Percentiles rank a stretch among this genome's conserved stretches.
These are phyloP conservation scores for Leccinum pseudoinsigne DNA, from an alignment of 1,284 basidiomycete species.

Conservation along the genomic window DNA sequence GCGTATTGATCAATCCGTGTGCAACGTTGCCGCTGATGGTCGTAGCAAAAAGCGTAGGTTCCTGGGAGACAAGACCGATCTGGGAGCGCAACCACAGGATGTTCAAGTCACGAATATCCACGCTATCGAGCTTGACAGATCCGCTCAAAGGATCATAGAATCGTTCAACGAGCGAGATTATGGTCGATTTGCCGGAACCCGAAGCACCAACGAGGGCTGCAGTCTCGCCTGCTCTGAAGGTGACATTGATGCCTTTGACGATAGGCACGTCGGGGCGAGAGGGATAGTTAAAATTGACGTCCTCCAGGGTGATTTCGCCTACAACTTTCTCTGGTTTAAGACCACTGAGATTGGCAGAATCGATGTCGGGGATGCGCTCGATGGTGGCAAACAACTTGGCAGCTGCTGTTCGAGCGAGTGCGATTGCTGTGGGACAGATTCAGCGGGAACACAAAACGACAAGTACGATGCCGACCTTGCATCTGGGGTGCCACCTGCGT, in stretches of 20 bases:
- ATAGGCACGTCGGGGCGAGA: conserved; percentile 85
- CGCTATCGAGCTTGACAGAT: conserved; percentile 76
- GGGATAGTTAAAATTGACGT: conserved; percentile 90
- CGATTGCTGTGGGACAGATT: conserved; percentile 54
- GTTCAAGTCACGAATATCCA: conserved; percentile 78
- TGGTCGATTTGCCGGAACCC: conserved; percentile 86
- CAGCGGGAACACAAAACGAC: background rate
- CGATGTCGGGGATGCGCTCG: conserved; percentile 84
- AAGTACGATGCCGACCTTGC: conserved; percentile 52
- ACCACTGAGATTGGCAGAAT: conserved; percentile 74
- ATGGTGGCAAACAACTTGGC: conserved; percentile 93
- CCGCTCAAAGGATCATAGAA: conserved; percentile 89
- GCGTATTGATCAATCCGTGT: conserved; percentile 86
- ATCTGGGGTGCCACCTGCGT: conserved; percentile 79
- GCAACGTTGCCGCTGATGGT: conserved; percentile 81
- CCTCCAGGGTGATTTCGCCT: conserved; percentile 77
- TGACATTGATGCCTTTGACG: conserved; percentile 70
- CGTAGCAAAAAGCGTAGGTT: conserved; percentile 86
- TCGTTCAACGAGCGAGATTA: conserved; percentile 79
- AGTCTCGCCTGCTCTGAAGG: conserved; percentile 77
- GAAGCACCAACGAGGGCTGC: conserved; percentile 90
- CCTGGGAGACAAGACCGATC: conserved; percentile 90
- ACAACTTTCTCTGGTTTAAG: conserved; percentile 69
- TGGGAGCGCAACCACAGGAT: conserved; percentile 88
- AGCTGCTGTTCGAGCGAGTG: conserved; percentile 86